Conservation (phyloP, 2,329 filamentous ascomycete genomes). For the Fusarium equiseti region DNA sequence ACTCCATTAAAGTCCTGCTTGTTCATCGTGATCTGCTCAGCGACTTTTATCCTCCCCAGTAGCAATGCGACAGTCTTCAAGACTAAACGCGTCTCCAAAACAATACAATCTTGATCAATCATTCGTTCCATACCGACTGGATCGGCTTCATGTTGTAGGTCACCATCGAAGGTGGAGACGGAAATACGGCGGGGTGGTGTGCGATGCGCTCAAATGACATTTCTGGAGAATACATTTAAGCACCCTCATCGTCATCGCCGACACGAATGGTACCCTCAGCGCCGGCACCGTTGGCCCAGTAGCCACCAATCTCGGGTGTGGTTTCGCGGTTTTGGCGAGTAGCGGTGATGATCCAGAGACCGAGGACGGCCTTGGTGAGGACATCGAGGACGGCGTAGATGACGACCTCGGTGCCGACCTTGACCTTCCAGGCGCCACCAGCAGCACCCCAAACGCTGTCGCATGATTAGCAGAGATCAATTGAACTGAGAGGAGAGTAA, state of each 20-base stretch:
- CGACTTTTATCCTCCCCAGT: not conserved
- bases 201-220: not conserved
- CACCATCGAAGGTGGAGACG: not conserved
- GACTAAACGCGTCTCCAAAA: not conserved
- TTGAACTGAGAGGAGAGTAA: accelerated
- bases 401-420: slow-evolving; percentile 49
- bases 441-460: slow-evolving; percentile 48
- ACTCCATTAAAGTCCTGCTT: not conserved
- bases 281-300: slow-evolving; percentile 54
- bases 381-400: slow-evolving; percentile 50
- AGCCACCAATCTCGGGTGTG: slow-evolving; percentile 54
- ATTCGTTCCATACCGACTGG: slow-evolving; percentile 4
- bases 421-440: slow-evolving; percentile 43
- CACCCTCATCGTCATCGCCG: slow-evolving; percentile 54
- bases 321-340: slow-evolving; percentile 54
- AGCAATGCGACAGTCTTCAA: not conserved
- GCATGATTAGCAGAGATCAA: not conserved
- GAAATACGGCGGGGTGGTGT: not conserved
- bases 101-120: slow-evolving; percentile 18
- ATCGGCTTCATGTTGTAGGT: not conserved
- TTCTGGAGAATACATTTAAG: slow-evolving; percentile 12
- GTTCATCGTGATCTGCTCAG: not conserved
- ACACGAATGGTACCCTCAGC: slow-evolving; percentile 56
- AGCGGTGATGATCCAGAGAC: slow-evolving; percentile 52
- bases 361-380: slow-evolving; percentile 49